phyloP scores from a whole-genome alignment of 345 rosid genomes.

The Schrenkiella parvula region DNA sequence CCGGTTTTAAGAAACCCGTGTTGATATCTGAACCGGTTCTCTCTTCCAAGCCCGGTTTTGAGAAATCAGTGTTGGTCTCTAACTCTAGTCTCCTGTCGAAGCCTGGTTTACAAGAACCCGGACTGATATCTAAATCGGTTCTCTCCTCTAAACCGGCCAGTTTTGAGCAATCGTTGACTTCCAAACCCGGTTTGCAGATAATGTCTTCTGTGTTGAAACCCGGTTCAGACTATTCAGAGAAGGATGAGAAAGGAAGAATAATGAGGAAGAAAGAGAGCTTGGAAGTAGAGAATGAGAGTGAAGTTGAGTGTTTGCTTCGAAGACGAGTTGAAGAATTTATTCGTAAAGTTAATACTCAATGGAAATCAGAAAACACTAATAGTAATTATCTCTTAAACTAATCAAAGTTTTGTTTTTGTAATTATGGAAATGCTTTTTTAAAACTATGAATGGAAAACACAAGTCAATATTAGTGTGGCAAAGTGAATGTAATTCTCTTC shows the following conservation, averaged over 20 bases:
- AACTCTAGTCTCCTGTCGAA: neutral
- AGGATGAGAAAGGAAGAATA: slow-evolving; percentile 13
- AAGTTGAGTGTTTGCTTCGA: slow-evolving; percentile 41
- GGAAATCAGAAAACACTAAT: slow-evolving; percentile 46
- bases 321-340: slow-evolving; percentile 65
- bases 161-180: neutral
- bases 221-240: slow-evolving; percentile 15
- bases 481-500: neutral
- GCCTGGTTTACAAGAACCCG: neutral
- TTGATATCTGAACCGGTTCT: neutral
- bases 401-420: slow-evolving; percentile 20
- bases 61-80: neutral
- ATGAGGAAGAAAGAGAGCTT: neutral
- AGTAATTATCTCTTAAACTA: slow-evolving; percentile 7
- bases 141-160: neutral
- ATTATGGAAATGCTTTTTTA: neutral
- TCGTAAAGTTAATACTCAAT: slow-evolving; percentile 45
- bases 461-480: neutral
- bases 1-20: neutral
- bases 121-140: neutral
- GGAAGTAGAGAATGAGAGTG: slow-evolving; percentile 4
- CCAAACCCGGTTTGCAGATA: neutral
- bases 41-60: neutral
- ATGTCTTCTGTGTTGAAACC: neutral
- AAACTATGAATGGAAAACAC: neutral